Conservation (phyloP, 257 asterid species). For the Nicotiana knightiana region DNA sequence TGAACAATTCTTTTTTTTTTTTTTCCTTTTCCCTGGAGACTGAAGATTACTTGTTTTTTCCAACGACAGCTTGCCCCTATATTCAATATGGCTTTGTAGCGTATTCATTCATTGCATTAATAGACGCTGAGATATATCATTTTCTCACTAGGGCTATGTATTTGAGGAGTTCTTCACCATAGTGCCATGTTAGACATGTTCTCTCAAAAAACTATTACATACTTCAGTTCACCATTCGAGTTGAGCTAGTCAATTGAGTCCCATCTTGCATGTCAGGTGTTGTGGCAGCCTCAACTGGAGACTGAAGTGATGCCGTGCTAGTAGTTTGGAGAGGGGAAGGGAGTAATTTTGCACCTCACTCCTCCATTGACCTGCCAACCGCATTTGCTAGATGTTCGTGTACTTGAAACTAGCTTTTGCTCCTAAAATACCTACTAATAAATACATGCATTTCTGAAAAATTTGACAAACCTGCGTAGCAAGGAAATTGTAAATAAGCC, state of each 20-base stretch:
- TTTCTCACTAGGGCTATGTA: neutral
- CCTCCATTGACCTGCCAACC: neutral
- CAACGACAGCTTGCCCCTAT: neutral
- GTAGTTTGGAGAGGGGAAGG: neutral
- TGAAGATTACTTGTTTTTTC: neutral
- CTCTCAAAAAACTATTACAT: neutral
- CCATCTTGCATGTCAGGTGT: no score
- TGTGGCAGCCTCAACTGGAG: neutral
- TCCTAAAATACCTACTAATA: neutral
- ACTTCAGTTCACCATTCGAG: neutral
- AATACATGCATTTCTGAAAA: neutral
- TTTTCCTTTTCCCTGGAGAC: neutral
- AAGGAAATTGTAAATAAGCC: no score
- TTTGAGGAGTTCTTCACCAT: neutral
- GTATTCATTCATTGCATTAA: neutral
- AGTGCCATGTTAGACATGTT: neutral
- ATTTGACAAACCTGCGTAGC: neutral
- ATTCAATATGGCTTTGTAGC: neutral
- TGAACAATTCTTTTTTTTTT: neutral
- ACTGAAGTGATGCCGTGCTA: neutral
- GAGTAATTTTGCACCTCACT: neutral
- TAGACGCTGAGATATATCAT: neutral
- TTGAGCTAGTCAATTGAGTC: no score
- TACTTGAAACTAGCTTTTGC: neutral
- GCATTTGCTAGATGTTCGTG: neutral